Evolutionary conservation across 164 flowering plant species (phyloP), one percentile per base, ranked within the genome.

Genomic region (Aristolochia californica): DNA sequence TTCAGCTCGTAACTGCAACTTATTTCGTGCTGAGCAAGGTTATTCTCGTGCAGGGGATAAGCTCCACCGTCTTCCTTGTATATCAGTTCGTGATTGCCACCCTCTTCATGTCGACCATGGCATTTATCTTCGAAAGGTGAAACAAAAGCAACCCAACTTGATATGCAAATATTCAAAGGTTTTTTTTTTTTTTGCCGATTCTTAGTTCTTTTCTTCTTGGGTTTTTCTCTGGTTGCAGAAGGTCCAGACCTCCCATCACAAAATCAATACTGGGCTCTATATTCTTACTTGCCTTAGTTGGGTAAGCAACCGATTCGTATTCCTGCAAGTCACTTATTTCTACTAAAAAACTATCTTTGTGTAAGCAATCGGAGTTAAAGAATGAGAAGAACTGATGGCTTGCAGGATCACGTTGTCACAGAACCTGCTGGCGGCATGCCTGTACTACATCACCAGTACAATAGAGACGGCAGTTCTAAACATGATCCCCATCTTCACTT

Each of bases 261-360:
- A 44, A 26, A 55, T 30, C 55, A 14, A 61, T 67, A 17, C 45
- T 57, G 45, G 28, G 44, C 8, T 43, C 62, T 38, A 62, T 67
- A 43, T 67, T 67, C 43, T 40, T 67, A 9, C 25, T 67, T 28
- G 70, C 70, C 52, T 53, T 67, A 18, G 34, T 67, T 51, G 70
- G 70, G 70, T 67, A 67, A 44, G 20, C 22, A 2, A 4, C 12
- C 11, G 22, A 48, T 48, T n/a, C 51, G 5, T 48, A 20, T 48
- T 16, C 5, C 5, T 47, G 10, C 11, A 45, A 14, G 5, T 48
- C 51, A 48, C 54, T 10, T 48, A 26, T 26, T 48, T n/a, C n/a
- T n/a, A n/a, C n/a, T n/a, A n/a, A n/a, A n/a, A n/a, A n/a, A n/a
- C n/a, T n/a, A n/a, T n/a, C n/a, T n/a, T n/a, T n/a, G n/a, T n/a